phyloP scores from a whole-genome alignment of 305 asterid genomes.

The Salvia sclarea region DNA sequence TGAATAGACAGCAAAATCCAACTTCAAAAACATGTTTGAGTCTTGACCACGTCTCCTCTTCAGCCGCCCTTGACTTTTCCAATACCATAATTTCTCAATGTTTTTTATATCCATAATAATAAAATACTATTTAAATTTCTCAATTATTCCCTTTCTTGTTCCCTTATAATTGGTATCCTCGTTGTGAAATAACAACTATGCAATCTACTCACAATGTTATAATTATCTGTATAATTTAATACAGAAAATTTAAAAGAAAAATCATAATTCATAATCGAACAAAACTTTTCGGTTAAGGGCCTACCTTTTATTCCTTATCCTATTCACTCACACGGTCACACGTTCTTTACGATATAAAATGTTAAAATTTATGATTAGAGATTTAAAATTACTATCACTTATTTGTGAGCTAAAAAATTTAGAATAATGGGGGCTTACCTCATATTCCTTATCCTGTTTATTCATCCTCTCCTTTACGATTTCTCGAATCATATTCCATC shows the following conservation, averaged over 20 bases:
- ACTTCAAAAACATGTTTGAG: neutral
- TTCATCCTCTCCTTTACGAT: neutral
- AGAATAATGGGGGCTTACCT: neutral
- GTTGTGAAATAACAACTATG: neutral
- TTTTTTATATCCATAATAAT: neutral
- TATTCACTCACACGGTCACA: too few species aligned
- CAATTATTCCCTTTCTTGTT: neutral
- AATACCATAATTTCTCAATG: neutral
- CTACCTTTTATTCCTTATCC: too few species aligned
- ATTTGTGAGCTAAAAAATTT: neutral
- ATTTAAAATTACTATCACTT: neutral
- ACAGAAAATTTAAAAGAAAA: neutral
- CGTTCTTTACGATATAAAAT: too few species aligned
- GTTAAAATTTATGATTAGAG: too few species aligned
- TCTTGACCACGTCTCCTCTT: conserved; percentile 19
- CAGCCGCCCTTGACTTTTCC: conserved; percentile 6
- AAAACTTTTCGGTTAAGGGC: too few species aligned
- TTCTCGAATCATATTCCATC: conserved; percentile 6
- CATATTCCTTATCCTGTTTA: neutral
- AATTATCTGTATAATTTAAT: neutral
- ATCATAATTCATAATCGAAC: too few species aligned
- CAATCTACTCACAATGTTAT: neutral
- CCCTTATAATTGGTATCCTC: neutral
- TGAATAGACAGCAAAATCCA: conserved; percentile 9
- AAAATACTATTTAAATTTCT: neutral